Base-by-base conservation (phyloP, 116 monocot genomes). In the Cymodocea nodosa region DNA sequence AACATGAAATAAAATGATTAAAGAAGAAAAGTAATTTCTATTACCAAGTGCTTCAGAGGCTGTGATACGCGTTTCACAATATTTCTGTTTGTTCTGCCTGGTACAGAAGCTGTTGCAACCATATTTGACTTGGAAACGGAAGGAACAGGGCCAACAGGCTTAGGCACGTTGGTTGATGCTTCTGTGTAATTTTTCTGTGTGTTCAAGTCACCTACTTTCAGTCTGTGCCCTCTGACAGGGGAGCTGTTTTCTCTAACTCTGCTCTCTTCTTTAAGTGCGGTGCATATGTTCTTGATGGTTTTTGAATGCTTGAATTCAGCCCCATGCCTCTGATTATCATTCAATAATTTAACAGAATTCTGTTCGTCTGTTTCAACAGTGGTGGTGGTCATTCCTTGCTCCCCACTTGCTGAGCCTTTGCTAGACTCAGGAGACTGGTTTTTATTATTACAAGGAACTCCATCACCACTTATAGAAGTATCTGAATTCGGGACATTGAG, bases 171-270 rank as follows among this genome's bases (percentile, higher is more conserved):
- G 7, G 68, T 50, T 49, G 73, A 77, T 59, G 73, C 70, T 25
- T 82, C 82, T 16, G 60, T 50, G 40, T 0, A 50, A 48, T 54
- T 67, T 51, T 72, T 86, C 52, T 72, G 78, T 56, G 56, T 74
- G 14, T 67, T 24, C 3, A 50, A 20, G 22, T 53, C 72, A 62
- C 51, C 64, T 24, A 52, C 37, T 50, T 76, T 89, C 36, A 71
- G 63, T 52, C 71, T 64, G 20, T 77, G 76, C 30, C 79, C 75
- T 82, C 87, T 83, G 18, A 77, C 23, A 30, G 95, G 90, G 44
- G 91, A 87, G 50, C 77, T 79, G 36, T 65, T 95, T 83, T 81
- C 78, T 75, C 87, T 87, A 39, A 60, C 30, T 69, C 78, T 87
- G 0, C 52, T 67, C 65, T 82, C 89, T 67, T 87, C 83, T 79